Base-by-base conservation (phyloP, 2,329 filamentous ascomycete species). In the Talaromyces sp. region DNA sequence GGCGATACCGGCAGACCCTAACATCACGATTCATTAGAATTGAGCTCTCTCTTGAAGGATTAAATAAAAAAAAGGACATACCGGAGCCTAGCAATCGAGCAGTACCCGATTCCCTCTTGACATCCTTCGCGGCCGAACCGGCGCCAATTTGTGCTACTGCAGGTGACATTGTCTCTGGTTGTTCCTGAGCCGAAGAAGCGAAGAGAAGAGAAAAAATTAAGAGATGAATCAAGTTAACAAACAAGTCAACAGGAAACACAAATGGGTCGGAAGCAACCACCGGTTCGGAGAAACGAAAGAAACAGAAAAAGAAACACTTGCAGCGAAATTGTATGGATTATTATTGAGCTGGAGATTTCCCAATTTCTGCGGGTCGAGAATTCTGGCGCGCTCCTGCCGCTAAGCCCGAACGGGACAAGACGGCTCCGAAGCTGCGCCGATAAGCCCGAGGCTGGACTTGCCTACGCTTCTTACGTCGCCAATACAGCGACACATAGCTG, bases 1-100 rank as follows among this genome's bases (percentile, higher is more conserved):
- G 70, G 93, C 89, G 76, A 97, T 93, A 81, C 93, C 93, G 73
- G 93, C 92, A 73, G 88, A 91, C 72, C 93, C 93, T 97, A 69
- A 56, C 32, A 35, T 35, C 43, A 43, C 31, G 21, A 13, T 29
- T 32, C 43, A 55, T 49, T 49, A 54, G 21, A 46, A 56, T 32
- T 52, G 41, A 57, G 27, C 17, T 17, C 29, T 43, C 17, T 24
- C n/a, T 24, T 10, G 53, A 7, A 43, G 4, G 9, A 5, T 5
- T 11, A 10, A 24, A 8, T 1, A 2, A 0, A 6, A n/a, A 38
- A 38, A 31, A 10, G 2, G 29, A 56, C 77, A 59, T 81, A 97
- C 95, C 95, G 71, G 95, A 97, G 70, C 95, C 95, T 66, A 97
- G 81, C 67, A 99, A 80, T 78, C 95, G 86, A 70, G 95, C 95